A percentile compares a stretch with the other conserved stretches of the same genome.
Conservation (phyloP, 345 rosid genomes). For the Syzygium aqueum region DNA sequence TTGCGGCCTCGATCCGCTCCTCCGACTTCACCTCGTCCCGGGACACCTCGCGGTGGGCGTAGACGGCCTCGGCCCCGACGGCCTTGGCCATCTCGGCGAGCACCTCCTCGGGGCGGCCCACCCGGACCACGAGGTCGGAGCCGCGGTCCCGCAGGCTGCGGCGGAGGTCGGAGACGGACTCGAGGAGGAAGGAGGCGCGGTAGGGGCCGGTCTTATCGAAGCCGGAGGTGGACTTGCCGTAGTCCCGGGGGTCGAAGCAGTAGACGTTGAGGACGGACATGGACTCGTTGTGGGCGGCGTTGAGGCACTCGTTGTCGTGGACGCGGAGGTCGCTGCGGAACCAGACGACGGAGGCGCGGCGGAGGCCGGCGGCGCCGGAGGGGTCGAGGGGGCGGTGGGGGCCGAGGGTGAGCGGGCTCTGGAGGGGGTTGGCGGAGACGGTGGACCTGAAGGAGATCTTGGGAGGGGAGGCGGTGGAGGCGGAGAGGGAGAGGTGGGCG, state of each 20-base stretch:
- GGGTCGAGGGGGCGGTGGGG: conserved; percentile 94
- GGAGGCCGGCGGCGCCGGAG: conserved; percentile 67
- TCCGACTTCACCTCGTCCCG: conserved; percentile 81
- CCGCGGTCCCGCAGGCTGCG: conserved; percentile 86
- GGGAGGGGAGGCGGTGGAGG: conserved; percentile 43
- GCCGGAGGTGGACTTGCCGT: conserved; percentile 83
- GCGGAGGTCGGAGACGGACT: conserved; percentile 87
- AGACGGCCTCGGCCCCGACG: conserved; percentile 87
- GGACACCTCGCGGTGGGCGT: conserved; percentile 84
- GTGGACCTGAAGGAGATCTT: conserved; percentile 74
- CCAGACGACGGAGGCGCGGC: conserved; percentile 84
- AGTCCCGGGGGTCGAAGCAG: conserved; percentile 94
- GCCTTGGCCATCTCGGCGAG: conserved; percentile 76
- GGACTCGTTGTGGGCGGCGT: conserved; percentile 72
- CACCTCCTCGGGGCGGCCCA: conserved; percentile 78
- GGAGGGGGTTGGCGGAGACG: conserved; percentile 71
- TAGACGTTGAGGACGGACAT: conserved; percentile 85
- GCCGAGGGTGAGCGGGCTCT: conserved; percentile 65
- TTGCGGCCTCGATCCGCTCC: conserved; percentile 69
- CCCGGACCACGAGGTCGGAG: conserved; percentile 83
- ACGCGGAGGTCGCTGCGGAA: conserved; percentile 94
- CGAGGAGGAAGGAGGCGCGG: conserved; percentile 77
- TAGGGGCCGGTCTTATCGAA: conserved; percentile 85
- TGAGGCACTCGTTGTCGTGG: conserved; percentile 86
- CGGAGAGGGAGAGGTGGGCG: conserved; percentile 26